Conservation (phyloP, 768 basidiomycete species). For the Daedalea quercina region DNA sequence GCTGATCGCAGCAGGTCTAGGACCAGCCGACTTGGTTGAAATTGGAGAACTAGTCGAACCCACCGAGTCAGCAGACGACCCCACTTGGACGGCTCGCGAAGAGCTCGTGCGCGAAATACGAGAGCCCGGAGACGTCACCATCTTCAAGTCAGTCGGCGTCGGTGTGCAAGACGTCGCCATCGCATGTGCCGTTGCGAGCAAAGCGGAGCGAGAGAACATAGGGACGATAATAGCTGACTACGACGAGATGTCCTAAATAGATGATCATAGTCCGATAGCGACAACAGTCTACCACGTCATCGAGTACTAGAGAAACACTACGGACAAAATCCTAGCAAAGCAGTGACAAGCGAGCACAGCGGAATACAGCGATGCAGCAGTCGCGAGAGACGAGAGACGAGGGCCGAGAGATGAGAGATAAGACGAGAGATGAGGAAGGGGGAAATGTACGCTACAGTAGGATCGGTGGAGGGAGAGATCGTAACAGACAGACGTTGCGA, state of each 20-base stretch:
- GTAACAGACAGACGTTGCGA: not conserved
- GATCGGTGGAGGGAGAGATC: not conserved
- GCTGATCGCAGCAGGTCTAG: conserved; percentile 50
- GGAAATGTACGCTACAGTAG: not conserved
- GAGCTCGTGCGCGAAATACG: conserved; percentile 11
- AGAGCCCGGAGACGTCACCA: conserved; percentile 38
- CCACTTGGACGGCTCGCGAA: conserved; percentile 7
- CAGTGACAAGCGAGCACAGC: conserved; percentile 1
- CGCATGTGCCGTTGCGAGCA: conserved; percentile 56
- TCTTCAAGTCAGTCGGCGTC: conserved; percentile 87
- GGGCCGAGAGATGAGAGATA: not conserved
- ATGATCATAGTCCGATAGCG: not conserved
- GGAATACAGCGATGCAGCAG: not conserved
- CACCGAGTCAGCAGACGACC: not conserved
- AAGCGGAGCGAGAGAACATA: conserved; percentile 45
- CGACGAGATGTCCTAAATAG: not conserved
- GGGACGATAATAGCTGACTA: conserved; percentile 38
- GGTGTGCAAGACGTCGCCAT: conserved; percentile 88
- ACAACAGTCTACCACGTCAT: not conserved
- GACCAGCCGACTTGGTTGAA: conserved; percentile 43
- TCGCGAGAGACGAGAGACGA: not conserved
- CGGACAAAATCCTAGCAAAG: not conserved
- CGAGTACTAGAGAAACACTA: not conserved
- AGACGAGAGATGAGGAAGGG: not conserved
- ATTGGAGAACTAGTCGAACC: conserved; percentile 54